Conservation (phyloP, 179 eudicot species). For the Beta corolliflora region DNA sequence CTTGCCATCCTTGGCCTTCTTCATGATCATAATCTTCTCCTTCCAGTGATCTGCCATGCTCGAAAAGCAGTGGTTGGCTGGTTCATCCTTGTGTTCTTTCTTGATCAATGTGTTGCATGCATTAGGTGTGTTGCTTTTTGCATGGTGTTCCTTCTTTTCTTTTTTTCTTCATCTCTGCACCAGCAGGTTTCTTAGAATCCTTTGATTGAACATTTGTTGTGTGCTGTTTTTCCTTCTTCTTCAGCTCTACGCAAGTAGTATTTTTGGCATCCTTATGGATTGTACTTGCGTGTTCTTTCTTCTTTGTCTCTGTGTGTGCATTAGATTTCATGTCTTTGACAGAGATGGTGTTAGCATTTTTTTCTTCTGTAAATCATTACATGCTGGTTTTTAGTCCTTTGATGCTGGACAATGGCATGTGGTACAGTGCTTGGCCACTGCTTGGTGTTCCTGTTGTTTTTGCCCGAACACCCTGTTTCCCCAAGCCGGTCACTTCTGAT, state of each 20-base stretch:
- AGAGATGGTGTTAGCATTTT: conserved; percentile 15
- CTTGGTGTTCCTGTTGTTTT: conserved; percentile 34
- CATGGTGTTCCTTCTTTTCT: conserved; percentile 25
- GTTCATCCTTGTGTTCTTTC: conserved; percentile 29
- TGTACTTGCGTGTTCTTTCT: conserved; percentile 18
- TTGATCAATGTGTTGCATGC: conserved; percentile 14
- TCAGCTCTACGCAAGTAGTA: conserved; percentile 11
- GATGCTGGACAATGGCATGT: conserved; percentile 33
- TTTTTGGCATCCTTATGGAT: conserved; percentile 26
- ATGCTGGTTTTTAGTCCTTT: conserved; percentile 18
- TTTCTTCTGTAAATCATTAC: conserved; percentile 15
- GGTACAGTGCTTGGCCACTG: conserved; percentile 30
- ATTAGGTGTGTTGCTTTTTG: conserved; percentile 16
- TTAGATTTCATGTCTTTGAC: conserved; percentile 17
- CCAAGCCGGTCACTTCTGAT: conserved; percentile 40
- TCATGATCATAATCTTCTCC: conserved; percentile 32
- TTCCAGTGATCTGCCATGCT: conserved; percentile 40
- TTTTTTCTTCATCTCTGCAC: conserved; percentile 17
- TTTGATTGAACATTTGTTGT: conserved; percentile 8
- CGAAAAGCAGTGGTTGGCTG: conserved; percentile 31
- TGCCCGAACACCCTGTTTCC: conserved; percentile 38
- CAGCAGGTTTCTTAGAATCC: conserved; percentile 19
- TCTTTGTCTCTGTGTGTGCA: conserved; percentile 18
- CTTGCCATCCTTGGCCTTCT: conserved; percentile 27
- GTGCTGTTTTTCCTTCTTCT: conserved; percentile 29